These are phyloP conservation scores for Vanrija pseudolonga DNA, from an alignment of 1,284 basidiomycete species.

Conservation along the genomic window DNA sequence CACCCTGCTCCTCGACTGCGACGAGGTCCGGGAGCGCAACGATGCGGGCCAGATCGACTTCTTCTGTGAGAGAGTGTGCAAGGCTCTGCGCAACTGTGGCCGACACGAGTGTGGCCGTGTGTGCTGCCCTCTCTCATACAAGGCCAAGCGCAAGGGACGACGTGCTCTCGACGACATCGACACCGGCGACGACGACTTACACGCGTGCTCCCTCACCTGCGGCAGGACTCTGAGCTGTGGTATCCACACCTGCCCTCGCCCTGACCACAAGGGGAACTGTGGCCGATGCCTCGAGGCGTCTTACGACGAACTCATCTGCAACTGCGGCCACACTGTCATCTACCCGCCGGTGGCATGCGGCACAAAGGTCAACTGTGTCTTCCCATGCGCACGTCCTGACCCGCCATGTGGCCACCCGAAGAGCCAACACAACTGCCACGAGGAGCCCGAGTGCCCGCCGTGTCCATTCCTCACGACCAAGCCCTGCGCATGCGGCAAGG, in stretches of 20 bases:
- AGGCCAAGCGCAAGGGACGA: constrained; percentile 62
- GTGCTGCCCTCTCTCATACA: constrained; percentile 79
- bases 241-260: constrained; percentile 66
- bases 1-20: constrained; percentile 55
- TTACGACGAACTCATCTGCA: constrained; percentile 83
- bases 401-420: constrained; percentile 76
- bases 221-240: constrained; percentile 69
- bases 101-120: constrained; percentile 73
- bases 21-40: constrained; percentile 42
- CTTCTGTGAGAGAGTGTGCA: constrained; percentile 71
- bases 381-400: constrained; percentile 69
- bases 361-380: constrained; percentile 63
- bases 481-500: constrained; percentile 82
- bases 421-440: constrained; percentile 74
- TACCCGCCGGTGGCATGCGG: constrained; percentile 69
- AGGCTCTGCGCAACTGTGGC: constrained; percentile 68
- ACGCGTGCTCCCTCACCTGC: constrained; percentile 75
- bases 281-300: constrained; percentile 75
- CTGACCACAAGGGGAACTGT: constrained; percentile 77
- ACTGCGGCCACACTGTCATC: constrained; percentile 68
- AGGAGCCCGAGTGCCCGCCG: constrained; percentile 66
- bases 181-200: constrained; percentile 51
- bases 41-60: constrained; percentile 56
- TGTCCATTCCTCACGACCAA: constrained; percentile 76
- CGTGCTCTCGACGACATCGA: constrained; percentile 27